A percentile compares a stretch with the other conserved stretches of the same genome.
Evolutionary conservation across 805 yeast species (phyloP).

Genomic region (Torulaspora gathmanii): DNA sequence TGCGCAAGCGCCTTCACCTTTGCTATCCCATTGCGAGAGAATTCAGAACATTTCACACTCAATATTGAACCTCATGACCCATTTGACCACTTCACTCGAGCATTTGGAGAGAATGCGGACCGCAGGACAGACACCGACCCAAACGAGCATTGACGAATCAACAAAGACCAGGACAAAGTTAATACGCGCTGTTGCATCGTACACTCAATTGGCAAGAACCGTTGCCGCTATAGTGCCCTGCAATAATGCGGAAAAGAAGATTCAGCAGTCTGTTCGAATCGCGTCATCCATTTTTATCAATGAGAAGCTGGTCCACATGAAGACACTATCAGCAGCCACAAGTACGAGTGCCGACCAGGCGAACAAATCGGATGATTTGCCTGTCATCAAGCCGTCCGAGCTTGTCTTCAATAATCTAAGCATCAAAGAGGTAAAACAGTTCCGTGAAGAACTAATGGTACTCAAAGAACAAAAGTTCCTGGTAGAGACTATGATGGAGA

Average conservation of each 20-base stretch:
- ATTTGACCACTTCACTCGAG: constrained; percentile 39
- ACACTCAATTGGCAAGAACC: constrained; percentile 48
- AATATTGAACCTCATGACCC: constrained; percentile 41
- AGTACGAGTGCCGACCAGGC: constrained; percentile 36
- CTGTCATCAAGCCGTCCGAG: constrained; percentile 18
- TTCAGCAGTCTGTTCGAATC: constrained; percentile 52
- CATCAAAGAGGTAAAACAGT: constrained; percentile 52
- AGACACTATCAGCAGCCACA: constrained; percentile 37
- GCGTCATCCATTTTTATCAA: constrained; percentile 60
- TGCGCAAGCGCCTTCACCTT: constrained; percentile 32
- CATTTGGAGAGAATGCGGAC: constrained; percentile 34
- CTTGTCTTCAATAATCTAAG: constrained; percentile 34
- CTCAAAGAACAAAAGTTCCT: constrained; percentile 77
- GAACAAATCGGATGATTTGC: constrained; percentile 8
- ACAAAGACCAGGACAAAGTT: constrained; percentile 42
- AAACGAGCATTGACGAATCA: constrained; percentile 36
- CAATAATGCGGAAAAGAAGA: constrained; percentile 42
- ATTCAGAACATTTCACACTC: constrained; percentile 38
- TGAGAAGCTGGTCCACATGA: constrained; percentile 58
- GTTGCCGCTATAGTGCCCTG: constrained; percentile 35
- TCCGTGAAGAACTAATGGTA: constrained; percentile 77
- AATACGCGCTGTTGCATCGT: constrained; percentile 46
- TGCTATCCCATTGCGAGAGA: constrained; percentile 41
- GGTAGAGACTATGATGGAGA: constrained; percentile 58
- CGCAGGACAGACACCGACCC: constrained; percentile 21